phyloP scores from a whole-genome alignment of 148 eudicot genomes.

The Silene conica region DNA sequence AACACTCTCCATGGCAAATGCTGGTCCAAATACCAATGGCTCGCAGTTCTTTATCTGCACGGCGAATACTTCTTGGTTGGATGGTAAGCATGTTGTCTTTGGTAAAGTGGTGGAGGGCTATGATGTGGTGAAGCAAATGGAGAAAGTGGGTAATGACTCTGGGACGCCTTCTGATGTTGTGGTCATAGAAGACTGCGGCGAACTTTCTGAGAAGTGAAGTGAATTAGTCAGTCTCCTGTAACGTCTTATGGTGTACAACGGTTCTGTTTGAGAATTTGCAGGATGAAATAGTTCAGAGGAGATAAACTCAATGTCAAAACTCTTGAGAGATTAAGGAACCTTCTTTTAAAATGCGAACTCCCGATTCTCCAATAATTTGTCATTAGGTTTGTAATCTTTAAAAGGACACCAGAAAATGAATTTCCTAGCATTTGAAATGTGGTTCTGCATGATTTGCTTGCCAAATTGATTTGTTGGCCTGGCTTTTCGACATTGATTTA shows the following conservation, averaged over 20 bases:
- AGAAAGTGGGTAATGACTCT: constrained; percentile 43
- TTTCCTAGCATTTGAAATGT: not conserved
- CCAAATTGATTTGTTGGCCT: too few species aligned
- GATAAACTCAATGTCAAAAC: not conserved
- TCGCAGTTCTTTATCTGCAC: constrained; percentile 82
- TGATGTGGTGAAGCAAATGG: constrained; percentile 51
- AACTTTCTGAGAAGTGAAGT: constrained; percentile 31
- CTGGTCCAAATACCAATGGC: constrained; percentile 65
- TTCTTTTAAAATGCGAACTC: not conserved
- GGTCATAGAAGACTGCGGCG: constrained; percentile 63
- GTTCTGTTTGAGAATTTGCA: too few species aligned
- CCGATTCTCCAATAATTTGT: not conserved
- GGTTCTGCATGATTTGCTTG: not conserved
- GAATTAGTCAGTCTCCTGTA: not conserved
- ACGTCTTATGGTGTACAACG: too few species aligned
- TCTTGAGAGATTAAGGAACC: not conserved
- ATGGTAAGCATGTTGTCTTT: constrained; percentile 75
- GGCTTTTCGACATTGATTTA: too few species aligned
- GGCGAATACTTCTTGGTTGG: constrained; percentile 59
- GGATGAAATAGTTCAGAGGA: not conserved
- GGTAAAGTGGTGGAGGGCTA: constrained; percentile 60
- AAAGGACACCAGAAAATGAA: not conserved
- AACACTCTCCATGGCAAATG: constrained; percentile 69
- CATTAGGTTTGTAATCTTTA: not conserved
- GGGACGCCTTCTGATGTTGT: constrained; percentile 46